Evolutionary conservation across 192 early-diverging fungal species (phyloP).

Genomic region (Backusella circina): DNA sequence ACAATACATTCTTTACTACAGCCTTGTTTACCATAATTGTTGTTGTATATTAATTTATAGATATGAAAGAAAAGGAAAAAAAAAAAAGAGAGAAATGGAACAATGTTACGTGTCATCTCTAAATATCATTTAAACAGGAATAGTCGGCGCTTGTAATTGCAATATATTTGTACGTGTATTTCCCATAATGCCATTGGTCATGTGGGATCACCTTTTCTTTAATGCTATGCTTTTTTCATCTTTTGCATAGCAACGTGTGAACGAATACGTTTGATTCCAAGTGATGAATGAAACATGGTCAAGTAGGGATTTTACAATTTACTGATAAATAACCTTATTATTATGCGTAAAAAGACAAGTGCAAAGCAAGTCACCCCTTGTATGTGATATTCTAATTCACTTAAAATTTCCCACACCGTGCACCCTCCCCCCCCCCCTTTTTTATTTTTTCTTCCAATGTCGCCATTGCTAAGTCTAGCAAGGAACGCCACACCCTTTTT

Average conservation of each 20-base stretch:
- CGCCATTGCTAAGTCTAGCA: not conserved
- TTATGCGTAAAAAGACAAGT: no score
- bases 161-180: not conserved
- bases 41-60: not conserved
- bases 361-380: not conserved
- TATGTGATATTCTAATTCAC: not conserved
- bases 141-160: not conserved
- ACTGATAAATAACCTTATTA: no score
- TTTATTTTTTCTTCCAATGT: not conserved
- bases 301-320: no score
- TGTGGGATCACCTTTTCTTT: not conserved
- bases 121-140: not conserved
- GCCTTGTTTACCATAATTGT: slow-evolving; percentile 56
- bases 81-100: not conserved
- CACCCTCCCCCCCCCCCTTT: no score
- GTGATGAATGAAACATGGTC: no score
- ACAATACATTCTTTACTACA: slow-evolving; percentile 84
- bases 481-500: not conserved
- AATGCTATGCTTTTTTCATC: no score
- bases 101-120: not conserved
- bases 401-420: no score
- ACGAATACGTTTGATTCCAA: no score
- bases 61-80: not conserved
- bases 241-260: no score
- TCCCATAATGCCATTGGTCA: not conserved